Percentiles rank a stretch among this genome's conserved stretches.
Conservation (phyloP, 148 eudicot genomes). For the Pouteria glomerata region DNA sequence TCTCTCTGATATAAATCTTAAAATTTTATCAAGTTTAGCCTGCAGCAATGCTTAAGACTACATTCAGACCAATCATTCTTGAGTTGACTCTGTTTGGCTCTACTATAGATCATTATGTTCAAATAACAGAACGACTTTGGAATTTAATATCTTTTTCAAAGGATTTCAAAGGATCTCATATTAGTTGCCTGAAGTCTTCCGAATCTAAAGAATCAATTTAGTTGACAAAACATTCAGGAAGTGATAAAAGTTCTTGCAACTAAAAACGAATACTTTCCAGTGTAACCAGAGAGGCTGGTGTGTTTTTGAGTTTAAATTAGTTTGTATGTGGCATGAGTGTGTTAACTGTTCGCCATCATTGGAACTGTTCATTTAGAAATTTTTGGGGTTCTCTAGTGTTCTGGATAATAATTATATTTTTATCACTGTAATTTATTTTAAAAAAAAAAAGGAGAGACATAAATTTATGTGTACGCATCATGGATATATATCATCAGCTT, state of each 20-base stretch:
- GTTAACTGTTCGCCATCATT: not conserved
- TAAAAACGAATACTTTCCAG: not conserved
- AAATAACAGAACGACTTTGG: not conserved
- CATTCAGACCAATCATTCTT: not conserved
- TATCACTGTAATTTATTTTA: too few species aligned
- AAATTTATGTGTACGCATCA: not conserved
- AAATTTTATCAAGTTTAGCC: not conserved
- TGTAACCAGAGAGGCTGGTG: not conserved
- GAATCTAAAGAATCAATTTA: not conserved
- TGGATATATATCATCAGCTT: not conserved
- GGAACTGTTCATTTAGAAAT: not conserved
- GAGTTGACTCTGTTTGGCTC: not conserved
- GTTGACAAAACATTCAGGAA: not conserved
- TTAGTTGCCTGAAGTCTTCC: not conserved
- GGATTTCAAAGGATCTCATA: too few species aligned
- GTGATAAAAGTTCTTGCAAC: not conserved
- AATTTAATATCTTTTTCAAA: too few species aligned
- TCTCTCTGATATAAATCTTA: too few species aligned
- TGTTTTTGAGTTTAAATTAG: not conserved
- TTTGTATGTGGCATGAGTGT: not conserved
- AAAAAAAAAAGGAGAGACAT: not conserved
- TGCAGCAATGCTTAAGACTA: not conserved
- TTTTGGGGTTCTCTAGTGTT: not conserved
- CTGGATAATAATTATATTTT: not conserved
- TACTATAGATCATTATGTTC: not conserved